A percentile compares a stretch with the other conserved stretches of the same genome.
These are phyloP conservation scores for Magnolia officinalis DNA, from an alignment of 164 flowering plant species.

Conservation along the genomic window DNA sequence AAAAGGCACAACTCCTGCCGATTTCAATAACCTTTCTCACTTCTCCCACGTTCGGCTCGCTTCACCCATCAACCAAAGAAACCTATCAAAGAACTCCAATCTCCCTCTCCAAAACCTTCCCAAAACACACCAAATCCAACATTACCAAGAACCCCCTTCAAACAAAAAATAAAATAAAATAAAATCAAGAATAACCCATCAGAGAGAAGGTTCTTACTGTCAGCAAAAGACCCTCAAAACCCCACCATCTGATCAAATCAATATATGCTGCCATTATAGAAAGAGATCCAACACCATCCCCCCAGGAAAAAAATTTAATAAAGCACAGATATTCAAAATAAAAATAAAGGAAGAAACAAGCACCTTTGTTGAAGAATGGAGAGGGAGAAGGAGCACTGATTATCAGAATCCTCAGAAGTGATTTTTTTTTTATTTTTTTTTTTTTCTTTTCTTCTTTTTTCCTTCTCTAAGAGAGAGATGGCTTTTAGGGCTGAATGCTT, in stretches of 20 bases:
- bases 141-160: neutral
- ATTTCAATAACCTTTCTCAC: neutral
- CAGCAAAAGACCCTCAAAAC: neutral
- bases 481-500: neutral
- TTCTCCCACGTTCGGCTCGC: neutral
- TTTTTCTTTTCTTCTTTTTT: neutral
- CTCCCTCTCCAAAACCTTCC: neutral
- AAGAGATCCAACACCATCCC: neutral
- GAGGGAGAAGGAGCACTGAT: neutral
- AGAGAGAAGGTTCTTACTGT: neutral
- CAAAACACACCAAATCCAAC: neutral
- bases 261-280: neutral
- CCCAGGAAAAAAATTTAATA: neutral
- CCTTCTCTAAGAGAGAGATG: neutral
- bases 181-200: neutral
- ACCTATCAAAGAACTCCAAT: neutral
- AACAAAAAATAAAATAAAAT: neutral
- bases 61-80: neutral
- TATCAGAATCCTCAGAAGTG: too few relatives aligned
- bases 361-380: neutral
- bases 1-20: neutral
- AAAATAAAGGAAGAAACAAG: neutral
- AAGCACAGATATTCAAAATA: neutral
- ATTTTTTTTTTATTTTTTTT: too few relatives aligned
- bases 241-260: constrained; percentile 4